phyloP scores from a whole-genome alignment of 2,329 filamentous ascomycete genomes.

The Cadophora sp. region DNA sequence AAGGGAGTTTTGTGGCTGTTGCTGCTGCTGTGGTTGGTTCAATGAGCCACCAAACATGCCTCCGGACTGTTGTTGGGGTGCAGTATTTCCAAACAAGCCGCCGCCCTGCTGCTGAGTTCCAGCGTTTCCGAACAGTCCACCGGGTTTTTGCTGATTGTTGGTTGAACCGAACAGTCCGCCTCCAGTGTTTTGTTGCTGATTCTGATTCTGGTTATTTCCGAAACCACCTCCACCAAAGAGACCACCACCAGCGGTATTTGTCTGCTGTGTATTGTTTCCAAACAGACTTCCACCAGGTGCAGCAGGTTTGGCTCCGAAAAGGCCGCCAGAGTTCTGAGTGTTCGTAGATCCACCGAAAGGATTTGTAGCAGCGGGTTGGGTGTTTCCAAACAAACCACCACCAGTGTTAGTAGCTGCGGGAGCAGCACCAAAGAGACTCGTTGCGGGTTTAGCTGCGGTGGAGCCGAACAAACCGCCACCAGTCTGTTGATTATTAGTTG shows the following conservation, averaged over 20 bases:
- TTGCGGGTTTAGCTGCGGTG: constrained; percentile 49
- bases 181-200: constrained; percentile 49
- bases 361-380: constrained; percentile 43
- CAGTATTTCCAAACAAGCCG: constrained; percentile 59
- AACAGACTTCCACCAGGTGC: constrained; percentile 50
- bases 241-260: constrained; percentile 50
- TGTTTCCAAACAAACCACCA: constrained; percentile 49
- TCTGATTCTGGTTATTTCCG: constrained; percentile 49
- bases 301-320: constrained; percentile 38
- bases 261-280: constrained; percentile 45
- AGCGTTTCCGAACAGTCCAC: constrained; percentile 56
- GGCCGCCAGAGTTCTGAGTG: constrained; percentile 42
- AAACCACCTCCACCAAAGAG: constrained; percentile 42
- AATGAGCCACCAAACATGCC: constrained; percentile 44
- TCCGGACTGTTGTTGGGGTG: constrained; percentile 37
- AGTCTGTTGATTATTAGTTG: constrained; percentile 48
- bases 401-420: constrained; percentile 41
- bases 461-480: constrained; percentile 44
- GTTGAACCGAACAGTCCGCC: constrained; percentile 57
- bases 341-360: constrained; percentile 42
- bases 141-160: constrained; percentile 61
- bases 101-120: constrained; percentile 51
- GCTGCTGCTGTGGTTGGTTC: constrained; percentile 43
- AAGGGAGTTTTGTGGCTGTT: constrained; percentile 62
- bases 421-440: constrained; percentile 50